Evolutionary conservation across 176 grass and related monocot species (phyloP).

Genomic region (Carex myosuroides): DNA sequence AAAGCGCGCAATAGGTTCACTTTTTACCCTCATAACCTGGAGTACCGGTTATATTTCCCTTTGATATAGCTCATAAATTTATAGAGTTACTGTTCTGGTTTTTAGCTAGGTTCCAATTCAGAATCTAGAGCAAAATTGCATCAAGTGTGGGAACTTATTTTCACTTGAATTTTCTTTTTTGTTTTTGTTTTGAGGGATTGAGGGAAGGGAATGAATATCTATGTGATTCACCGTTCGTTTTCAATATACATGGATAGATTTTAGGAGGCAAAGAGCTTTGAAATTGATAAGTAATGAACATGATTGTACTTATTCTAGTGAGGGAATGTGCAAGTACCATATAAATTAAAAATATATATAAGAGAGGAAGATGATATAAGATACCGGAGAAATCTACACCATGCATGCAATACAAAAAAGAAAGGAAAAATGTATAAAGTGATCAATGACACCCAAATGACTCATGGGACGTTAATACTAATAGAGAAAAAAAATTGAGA

Average conservation of each 20-base stretch:
- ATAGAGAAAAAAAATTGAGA: background rate
- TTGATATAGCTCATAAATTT: background rate
- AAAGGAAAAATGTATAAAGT: background rate
- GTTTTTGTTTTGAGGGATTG: background rate
- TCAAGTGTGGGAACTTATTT: background rate
- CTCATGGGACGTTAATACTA: background rate
- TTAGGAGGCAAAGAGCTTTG: background rate
- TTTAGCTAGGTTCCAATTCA: background rate
- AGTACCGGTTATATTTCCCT: background rate
- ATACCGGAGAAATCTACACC: background rate
- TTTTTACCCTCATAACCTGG: conserved; percentile 8
- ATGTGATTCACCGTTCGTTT: too few species aligned
- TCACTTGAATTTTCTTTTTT: background rate
- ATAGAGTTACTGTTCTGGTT: background rate
- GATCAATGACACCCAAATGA: background rate
- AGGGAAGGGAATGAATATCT: background rate
- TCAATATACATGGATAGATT: background rate
- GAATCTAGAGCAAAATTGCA: background rate
- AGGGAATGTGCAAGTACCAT: background rate
- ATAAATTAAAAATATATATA: too few species aligned
- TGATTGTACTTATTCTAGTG: background rate
- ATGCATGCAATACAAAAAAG: background rate
- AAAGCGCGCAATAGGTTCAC: background rate
- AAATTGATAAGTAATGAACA: background rate
- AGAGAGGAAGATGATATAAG: too few species aligned